These are phyloP conservation scores for Pseudotulostoma volvatum DNA, from an alignment of 495 filamentous ascomycete species.

Conservation along the genomic window DNA sequence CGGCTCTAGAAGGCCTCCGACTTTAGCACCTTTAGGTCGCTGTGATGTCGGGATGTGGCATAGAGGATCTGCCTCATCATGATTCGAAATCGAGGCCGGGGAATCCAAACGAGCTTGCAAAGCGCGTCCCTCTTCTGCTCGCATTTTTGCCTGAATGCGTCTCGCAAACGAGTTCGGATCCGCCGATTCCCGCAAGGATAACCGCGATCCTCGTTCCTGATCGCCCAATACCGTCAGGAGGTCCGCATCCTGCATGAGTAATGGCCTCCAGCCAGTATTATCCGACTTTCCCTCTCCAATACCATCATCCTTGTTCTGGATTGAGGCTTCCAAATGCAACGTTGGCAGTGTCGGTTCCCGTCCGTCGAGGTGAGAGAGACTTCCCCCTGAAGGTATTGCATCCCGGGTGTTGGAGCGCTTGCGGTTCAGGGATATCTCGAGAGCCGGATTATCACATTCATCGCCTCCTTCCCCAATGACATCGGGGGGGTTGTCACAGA, in stretches of 20 bases:
- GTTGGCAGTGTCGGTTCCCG: slow-evolving; percentile 7
- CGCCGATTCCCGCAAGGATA: slow-evolving; percentile 27
- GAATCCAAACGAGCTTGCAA: slow-evolving; percentile 30
- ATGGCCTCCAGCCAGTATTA: slow-evolving; percentile 11
- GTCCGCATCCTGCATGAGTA: slow-evolving; percentile 21
- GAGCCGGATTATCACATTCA: slow-evolving; percentile 50
- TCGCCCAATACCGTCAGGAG: slow-evolving; percentile 22
- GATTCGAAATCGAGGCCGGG: too few species aligned
- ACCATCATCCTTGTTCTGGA: slow-evolving; percentile 13
- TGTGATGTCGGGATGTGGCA: too few species aligned
- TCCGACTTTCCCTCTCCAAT: slow-evolving; percentile 5
- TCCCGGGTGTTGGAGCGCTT: slow-evolving; percentile 25
- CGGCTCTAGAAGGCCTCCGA: too few species aligned
- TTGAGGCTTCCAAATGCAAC: slow-evolving; percentile 26
- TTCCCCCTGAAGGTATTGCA: slow-evolving; percentile 2
- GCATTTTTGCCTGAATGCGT: slow-evolving; percentile 51
- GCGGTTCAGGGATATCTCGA: slow-evolving; percentile 44
- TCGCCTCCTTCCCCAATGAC: slow-evolving; percentile 81
- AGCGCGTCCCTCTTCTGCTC: slow-evolving; percentile 52
- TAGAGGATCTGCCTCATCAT: too few species aligned
- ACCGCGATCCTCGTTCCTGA: slow-evolving; percentile 19
- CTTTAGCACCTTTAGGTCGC: too few species aligned
- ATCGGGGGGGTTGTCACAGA: slow-evolving; percentile 48
- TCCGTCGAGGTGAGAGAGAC: slow-evolving; percentile 1
- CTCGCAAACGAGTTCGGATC: slow-evolving; percentile 34